Evolutionary conservation across 768 basidiomycete species (phyloP).

Genomic region (Gloeopeniophorella convolvens): DNA sequence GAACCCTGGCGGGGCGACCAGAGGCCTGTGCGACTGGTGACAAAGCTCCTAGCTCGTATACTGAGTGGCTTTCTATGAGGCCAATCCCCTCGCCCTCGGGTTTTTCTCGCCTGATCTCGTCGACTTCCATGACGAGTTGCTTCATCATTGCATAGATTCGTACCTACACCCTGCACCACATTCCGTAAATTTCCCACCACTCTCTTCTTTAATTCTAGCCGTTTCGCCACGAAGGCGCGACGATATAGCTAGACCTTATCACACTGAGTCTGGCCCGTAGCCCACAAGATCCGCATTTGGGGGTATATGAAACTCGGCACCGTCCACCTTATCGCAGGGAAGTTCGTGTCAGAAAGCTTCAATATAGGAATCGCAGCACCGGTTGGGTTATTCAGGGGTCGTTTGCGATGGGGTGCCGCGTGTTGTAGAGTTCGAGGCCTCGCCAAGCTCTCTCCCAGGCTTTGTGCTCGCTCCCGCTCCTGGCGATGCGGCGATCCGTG

Average conservation of each 20-base stretch:
- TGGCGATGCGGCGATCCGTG: not conserved
- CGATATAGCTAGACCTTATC: too few relatives aligned
- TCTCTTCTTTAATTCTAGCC: not conserved
- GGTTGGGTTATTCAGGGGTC: too few relatives aligned
- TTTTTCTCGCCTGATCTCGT: not conserved
- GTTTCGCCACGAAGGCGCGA: not conserved
- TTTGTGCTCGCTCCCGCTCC: not conserved
- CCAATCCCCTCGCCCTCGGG: not conserved
- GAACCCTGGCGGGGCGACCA: slow-evolving; percentile 53
- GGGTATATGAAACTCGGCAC: not conserved
- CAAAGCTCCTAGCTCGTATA: slow-evolving; percentile 54
- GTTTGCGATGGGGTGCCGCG: too few relatives aligned
- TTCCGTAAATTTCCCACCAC: not conserved
- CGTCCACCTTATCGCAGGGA: not conserved
- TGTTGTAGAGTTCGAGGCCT: not conserved
- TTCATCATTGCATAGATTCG: not conserved
- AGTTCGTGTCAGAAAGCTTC: not conserved
- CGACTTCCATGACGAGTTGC: not conserved
- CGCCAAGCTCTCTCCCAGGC: not conserved
- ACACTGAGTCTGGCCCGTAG: not conserved
- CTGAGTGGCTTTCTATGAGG: slow-evolving; percentile 64
- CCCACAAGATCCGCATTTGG: not conserved
- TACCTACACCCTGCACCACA: not conserved
- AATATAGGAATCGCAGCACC: too few relatives aligned
- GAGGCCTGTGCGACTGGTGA: slow-evolving; percentile 55